phyloP scores from a whole-genome alignment of 2,329 filamentous ascomycete species.

The Cadophora luteo-olivacea region DNA sequence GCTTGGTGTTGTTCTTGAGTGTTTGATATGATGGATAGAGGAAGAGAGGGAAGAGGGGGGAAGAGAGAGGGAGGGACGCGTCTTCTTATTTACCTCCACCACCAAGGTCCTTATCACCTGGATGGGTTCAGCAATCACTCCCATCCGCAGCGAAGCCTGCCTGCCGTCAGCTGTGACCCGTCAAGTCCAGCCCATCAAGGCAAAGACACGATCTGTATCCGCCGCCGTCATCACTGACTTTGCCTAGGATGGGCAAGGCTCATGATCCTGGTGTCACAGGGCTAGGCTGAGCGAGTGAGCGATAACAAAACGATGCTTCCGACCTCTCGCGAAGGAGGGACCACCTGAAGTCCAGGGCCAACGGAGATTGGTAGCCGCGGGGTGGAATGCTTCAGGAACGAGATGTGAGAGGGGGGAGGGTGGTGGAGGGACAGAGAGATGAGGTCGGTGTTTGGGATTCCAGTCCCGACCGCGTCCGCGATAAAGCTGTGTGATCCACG shows the following conservation, averaged over 20 bases:
- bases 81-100: slow-evolving; percentile 24
- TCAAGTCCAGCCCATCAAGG: slow-evolving; percentile 12
- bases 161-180: neutral
- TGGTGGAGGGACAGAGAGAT: neutral
- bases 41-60: slow-evolving; percentile 2
- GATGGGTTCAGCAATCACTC: slow-evolving; percentile 17
- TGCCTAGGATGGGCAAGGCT: slow-evolving; percentile 14
- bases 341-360: neutral
- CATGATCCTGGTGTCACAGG: slow-evolving; percentile 27
- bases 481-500: slow-evolving; percentile 15
- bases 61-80: slow-evolving; percentile 9
- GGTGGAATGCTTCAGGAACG: neutral
- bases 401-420: neutral
- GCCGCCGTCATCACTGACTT: slow-evolving; percentile 15
- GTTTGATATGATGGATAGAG: slow-evolving; percentile 17
- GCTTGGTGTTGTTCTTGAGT: slow-evolving; percentile 22
- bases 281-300: neutral
- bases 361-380: slow-evolving; percentile 7
- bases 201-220: slow-evolving; percentile 6
- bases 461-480: neutral
- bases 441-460: slow-evolving; percentile 5
- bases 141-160: neutral
- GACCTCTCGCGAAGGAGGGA: slow-evolving; percentile 17
- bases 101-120: slow-evolving; percentile 10
- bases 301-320: slow-evolving; percentile 13